Percentiles rank a stretch among this genome's conserved stretches.
Evolutionary conservation across 805 yeast genomes (phyloP).

Genomic region (Saturnispora zaruensis): DNA sequence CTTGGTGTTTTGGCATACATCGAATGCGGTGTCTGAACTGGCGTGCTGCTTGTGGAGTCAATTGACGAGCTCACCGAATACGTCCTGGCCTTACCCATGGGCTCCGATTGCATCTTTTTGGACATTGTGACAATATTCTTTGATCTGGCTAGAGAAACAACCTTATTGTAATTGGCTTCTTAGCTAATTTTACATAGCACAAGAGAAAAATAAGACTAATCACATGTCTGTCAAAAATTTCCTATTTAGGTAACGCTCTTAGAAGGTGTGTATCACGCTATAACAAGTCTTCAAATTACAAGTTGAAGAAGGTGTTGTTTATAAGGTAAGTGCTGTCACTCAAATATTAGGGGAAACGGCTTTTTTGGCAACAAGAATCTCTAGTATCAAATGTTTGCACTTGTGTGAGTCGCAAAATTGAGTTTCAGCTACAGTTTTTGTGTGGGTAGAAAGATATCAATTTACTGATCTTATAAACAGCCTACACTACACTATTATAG

Average conservation of each 20-base stretch:
- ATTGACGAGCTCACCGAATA: neutral
- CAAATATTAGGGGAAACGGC: neutral
- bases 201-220: neutral
- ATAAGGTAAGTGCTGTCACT: neutral
- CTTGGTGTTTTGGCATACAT: slow-evolving; percentile 12
- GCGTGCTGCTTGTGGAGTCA: neutral
- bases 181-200: neutral
- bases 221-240: neutral
- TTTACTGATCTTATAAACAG: neutral
- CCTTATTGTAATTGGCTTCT: too few species aligned
- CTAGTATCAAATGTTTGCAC: too few species aligned
- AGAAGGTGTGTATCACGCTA: neutral
- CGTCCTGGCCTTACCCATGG: neutral
- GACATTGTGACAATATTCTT: neutral
- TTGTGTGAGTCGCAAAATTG: too few species aligned
- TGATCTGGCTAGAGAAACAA: neutral
- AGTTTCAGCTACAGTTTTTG: too few species aligned
- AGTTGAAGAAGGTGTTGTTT: neutral
- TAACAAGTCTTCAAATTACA: neutral
- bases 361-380: too few species aligned
- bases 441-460: too few species aligned
- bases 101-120: neutral
- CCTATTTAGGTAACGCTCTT: neutral
- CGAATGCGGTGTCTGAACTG: slow-evolving; percentile 5
- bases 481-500: neutral